A percentile compares a stretch with the other conserved stretches of the same genome.
These are phyloP conservation scores for Rhodotorula graminis DNA, from an alignment of 768 basidiomycete genomes.

Conservation along the genomic window DNA sequence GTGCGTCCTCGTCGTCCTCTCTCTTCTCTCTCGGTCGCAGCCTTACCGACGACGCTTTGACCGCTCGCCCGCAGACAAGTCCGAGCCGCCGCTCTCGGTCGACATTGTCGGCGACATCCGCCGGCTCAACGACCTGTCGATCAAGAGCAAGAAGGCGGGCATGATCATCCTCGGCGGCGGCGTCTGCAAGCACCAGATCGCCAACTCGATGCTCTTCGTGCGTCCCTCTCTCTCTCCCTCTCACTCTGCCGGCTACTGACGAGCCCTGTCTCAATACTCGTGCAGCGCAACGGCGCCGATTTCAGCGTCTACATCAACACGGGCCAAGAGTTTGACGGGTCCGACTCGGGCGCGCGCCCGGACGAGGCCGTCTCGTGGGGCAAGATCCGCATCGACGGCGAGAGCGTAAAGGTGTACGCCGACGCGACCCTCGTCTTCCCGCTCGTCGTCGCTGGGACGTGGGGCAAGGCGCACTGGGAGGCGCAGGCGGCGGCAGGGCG, in stretches of 20 bases:
- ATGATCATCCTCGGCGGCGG: slow-evolving; percentile 98
- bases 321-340: slow-evolving; percentile 98
- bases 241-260: no score
- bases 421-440: slow-evolving; percentile 97
- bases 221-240: slow-evolving; percentile 40
- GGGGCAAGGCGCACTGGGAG: slow-evolving; percentile 57
- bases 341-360: slow-evolving; percentile 91
- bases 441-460: slow-evolving; percentile 88
- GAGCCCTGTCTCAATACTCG: background rate
- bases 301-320: slow-evolving; percentile 98
- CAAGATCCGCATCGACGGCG: slow-evolving; percentile 75
- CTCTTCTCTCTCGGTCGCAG: background rate
- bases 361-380: slow-evolving; percentile 99
- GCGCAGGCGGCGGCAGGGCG: background rate
- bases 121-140: slow-evolving; percentile 77
- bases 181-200: slow-evolving; percentile 98
- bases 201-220: slow-evolving; percentile 99
- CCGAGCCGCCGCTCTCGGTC: slow-evolving; percentile 56
- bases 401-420: slow-evolving; percentile 58
- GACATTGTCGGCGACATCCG: slow-evolving; percentile 96
- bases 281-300: slow-evolving; percentile 95
- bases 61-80: slow-evolving; percentile 35
- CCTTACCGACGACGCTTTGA: background rate
- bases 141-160: slow-evolving; percentile 84
- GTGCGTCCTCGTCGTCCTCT: slow-evolving; percentile 55